Evolutionary conservation across 1,284 basidiomycete genomes (phyloP).

Genomic region (Irpex rosettiformis): DNA sequence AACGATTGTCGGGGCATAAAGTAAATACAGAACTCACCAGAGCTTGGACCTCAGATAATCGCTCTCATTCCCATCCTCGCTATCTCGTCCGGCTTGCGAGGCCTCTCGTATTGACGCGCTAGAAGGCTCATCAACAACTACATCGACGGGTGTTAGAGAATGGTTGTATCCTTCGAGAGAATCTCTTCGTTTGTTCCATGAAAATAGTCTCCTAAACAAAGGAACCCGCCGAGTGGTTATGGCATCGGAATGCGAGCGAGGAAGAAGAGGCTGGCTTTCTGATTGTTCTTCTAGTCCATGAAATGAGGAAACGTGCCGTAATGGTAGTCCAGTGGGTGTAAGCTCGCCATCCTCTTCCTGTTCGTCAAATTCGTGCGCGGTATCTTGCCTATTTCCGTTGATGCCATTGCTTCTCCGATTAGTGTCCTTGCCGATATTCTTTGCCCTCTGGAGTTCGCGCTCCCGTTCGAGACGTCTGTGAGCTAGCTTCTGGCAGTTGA

Average conservation of each 20-base stretch:
- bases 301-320: not conserved
- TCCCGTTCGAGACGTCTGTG: conserved; percentile 67
- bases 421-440: not conserved
- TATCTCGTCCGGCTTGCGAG: not conserved
- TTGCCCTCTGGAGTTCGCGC: conserved; percentile 14
- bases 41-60: conserved; percentile 81
- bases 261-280: conserved; percentile 12
- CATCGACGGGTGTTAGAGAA: conserved; percentile 26
- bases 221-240: not conserved
- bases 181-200: conserved; percentile 11
- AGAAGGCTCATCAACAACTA: conserved; percentile 15
- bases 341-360: conserved; percentile 10
- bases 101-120: not conserved
- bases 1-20: conserved; percentile 3
- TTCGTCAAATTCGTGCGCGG: not conserved
- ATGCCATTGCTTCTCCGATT: conserved; percentile 5
- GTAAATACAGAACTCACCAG: conserved; percentile 47
- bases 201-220: conserved; percentile 8
- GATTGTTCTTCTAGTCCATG: not conserved
- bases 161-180: conserved; percentile 18
- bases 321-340: not conserved
- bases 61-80: conserved; percentile 33
- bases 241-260: not conserved
- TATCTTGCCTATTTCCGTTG: not conserved
- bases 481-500: conserved; percentile 91